These are phyloP conservation scores for Pythium monospermum DNA, from an alignment of 352 stramenopile genomes.

Conservation along the genomic window DNA sequence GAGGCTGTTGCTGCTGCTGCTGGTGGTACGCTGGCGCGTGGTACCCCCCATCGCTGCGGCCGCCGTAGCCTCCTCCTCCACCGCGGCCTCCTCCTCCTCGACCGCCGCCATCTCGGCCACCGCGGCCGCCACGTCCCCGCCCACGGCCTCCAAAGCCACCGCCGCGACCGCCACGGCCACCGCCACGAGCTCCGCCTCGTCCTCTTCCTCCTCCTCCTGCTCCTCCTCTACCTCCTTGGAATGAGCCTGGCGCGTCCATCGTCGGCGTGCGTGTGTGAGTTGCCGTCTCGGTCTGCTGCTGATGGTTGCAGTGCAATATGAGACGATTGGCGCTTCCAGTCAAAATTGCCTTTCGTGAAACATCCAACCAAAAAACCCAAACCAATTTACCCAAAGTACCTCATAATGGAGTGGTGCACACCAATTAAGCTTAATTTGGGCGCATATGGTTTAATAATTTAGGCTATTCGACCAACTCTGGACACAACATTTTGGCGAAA, in stretches of 20 bases:
- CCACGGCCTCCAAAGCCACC: conserved; percentile 25
- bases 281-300: conserved; percentile 20
- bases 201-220: conserved; percentile 18
- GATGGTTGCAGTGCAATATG: conserved; percentile 5
- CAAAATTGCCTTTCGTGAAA: conserved; percentile 6
- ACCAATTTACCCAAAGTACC: neutral
- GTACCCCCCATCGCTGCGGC: neutral
- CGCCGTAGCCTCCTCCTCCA: neutral
- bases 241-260: conserved; percentile 16
- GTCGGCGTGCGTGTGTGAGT: neutral
- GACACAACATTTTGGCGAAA: conserved; percentile 62
- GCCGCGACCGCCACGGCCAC: conserved; percentile 23
- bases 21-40: neutral
- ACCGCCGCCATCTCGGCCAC: conserved; percentile 14
- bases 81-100: neutral
- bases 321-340: neutral
- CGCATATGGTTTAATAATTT: neutral
- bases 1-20: neutral
- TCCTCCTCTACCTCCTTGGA: conserved; percentile 28
- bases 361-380: conserved; percentile 17
- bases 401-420: conserved; percentile 14
- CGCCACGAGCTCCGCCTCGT: conserved; percentile 21
- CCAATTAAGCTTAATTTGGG: conserved; percentile 4
- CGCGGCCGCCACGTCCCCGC: conserved; percentile 25
- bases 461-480: conserved; percentile 13